Base-by-base conservation (phyloP, 345 rosid species). In the Leavenworthia alabamica region DNA sequence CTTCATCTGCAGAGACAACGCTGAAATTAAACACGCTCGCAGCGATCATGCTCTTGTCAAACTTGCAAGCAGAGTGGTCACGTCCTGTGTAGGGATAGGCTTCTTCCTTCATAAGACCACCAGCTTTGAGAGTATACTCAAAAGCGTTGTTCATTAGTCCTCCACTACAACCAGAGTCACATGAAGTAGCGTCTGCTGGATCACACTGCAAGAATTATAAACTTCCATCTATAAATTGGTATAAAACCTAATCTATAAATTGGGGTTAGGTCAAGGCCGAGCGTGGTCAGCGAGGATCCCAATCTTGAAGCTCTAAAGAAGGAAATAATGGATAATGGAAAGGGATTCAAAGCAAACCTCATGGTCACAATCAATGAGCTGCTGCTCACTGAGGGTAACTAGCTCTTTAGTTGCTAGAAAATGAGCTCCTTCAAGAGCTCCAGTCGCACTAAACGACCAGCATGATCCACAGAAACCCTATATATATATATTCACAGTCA, bases 351-450 rank as follows among this genome's bases (percentile, higher is more conserved):
- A 37, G 17, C 64, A 42, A 75, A 89, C 99, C 95, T 87, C 96
- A 56, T 90, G 96, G 75, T 93, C 99, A 56, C 97, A 93, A 71
- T 93, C 99, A 39, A 93, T 83, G 16, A 93, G 99, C 79, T 93
- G 99, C 80, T 93, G 99, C 81, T 93, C 99, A 16, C 99, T 93
- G 63, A 90, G 80, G 67, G 96, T 86, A 26, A 83, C 89, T 6
- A 94, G 99, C 75, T 94, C 83, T n/a, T 96, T 95, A 1, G 96
- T 86, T 6, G 90, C 61, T 3, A 90, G 76, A 69, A 65, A 94
- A 59, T 94, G 86, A 8, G 99, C 90, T 64, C 99, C 97, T 71
- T 94, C 99, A 75, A 94, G 70, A 36, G 99, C 99, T 13, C 99
- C 99, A 0, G 89, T 72, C 0, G 97, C 60, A 50, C 99, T 94